phyloP scores from a whole-genome alignment of 2,329 filamentous ascomycete species.

The Trichoderma aggressivum region DNA sequence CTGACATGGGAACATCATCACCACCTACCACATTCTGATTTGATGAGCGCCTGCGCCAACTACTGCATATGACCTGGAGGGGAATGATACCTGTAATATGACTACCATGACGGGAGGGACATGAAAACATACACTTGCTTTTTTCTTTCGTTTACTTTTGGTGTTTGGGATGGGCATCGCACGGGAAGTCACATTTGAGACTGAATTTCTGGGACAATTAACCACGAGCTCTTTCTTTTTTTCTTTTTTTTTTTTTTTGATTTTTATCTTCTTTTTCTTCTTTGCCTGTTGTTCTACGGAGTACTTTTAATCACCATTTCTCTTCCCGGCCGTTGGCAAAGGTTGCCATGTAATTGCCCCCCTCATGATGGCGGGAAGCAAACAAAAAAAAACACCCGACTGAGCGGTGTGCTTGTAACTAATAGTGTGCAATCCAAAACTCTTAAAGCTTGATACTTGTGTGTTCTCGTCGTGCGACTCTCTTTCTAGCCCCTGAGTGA shows the following conservation, averaged over 20 bases:
- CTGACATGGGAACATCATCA: not conserved
- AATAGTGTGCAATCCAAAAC: constrained; percentile 9
- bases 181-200: not conserved
- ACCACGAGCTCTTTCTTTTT: not conserved
- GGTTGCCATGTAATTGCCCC: not conserved
- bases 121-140: not conserved
- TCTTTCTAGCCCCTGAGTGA: not conserved
- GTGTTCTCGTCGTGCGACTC: not conserved
- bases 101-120: not conserved
- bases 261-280: not conserved
- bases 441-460: not conserved
- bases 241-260: too few relatives aligned
- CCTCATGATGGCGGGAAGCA: not conserved
- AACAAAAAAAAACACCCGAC: not conserved
- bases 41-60: not conserved
- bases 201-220: not conserved
- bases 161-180: not conserved
- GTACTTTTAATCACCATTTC: not conserved
- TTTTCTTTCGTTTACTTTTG: not conserved
- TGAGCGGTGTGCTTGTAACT: not conserved
- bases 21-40: not conserved
- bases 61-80: not conserved
- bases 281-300: not conserved
- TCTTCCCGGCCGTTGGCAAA: not conserved
- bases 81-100: constrained; percentile 9